Evolutionary conservation across 164 flowering plant species (phyloP).

Genomic region (Litsea cubeba): DNA sequence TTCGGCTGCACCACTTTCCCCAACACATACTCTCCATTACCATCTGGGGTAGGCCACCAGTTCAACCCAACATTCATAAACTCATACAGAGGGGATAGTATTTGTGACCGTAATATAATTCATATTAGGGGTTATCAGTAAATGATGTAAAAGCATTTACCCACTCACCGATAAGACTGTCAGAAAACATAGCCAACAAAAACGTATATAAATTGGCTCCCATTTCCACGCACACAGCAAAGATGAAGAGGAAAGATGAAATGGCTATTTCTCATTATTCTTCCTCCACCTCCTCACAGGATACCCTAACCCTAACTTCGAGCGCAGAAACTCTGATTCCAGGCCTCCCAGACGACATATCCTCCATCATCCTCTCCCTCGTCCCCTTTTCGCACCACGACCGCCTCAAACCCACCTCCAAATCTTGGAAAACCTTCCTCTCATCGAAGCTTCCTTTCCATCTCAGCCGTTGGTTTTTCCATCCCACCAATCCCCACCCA

Average conservation of each 20-base stretch:
- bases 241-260: neutral
- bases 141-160: no score
- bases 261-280: neutral
- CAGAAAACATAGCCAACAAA: neutral
- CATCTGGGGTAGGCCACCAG: no score
- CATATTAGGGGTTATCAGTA: no score
- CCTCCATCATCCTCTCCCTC: conserved; percentile 46
- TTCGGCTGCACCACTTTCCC: no score
- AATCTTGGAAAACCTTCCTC: conserved; percentile 63
- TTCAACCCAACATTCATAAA: no score
- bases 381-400: conserved; percentile 67
- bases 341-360: conserved; percentile 80
- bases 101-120: no score
- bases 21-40: no score
- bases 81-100: no score
- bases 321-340: conserved; percentile 43
- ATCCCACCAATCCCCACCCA: conserved; percentile 15
- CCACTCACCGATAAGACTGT: neutral
- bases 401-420: conserved; percentile 62
- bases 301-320: neutral
- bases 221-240: neutral
- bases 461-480: conserved; percentile 29
- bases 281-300: neutral
- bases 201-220: neutral
- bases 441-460: conserved; percentile 53